A percentile compares a stretch with the other conserved stretches of the same genome.
phyloP scores from a whole-genome alignment of 441 rosid species.

The Melianthus villosus region DNA sequence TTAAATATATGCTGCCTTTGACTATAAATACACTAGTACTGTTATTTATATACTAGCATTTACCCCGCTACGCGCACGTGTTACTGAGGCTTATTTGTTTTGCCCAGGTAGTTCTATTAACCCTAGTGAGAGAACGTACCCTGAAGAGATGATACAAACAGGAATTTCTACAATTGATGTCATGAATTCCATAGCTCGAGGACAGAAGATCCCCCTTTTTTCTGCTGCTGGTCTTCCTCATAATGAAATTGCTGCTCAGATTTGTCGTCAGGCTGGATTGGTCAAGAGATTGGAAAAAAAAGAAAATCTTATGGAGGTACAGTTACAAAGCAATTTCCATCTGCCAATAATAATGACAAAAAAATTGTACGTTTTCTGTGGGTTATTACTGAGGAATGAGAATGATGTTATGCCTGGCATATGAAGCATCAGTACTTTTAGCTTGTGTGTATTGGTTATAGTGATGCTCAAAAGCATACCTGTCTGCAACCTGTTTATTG shows the following conservation, averaged over 20 bases:
- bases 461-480: too few species aligned
- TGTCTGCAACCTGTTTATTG: too few species aligned
- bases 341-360: too few species aligned
- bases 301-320: conserved; percentile 54
- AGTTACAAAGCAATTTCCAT: too few species aligned
- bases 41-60: not conserved
- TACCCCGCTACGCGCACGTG: not conserved
- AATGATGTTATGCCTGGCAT: too few species aligned
- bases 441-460: too few species aligned
- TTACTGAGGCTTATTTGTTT: conserved; percentile 6
- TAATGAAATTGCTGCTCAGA: conserved; percentile 97
- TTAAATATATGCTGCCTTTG: conserved; percentile 3
- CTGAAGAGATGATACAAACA: conserved; percentile 98
- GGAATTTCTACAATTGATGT: conserved; percentile 98
- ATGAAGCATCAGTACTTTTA: too few species aligned
- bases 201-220: conserved; percentile 94
- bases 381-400: too few species aligned
- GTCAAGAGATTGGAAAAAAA: conserved; percentile 89
- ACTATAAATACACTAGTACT: not conserved
- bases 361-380: too few species aligned
- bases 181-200: conserved; percentile 97
- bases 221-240: conserved; percentile 99
- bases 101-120: conserved; percentile 83
- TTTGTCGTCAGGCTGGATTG: conserved; percentile 98
- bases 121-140: conserved; percentile 98